Evolutionary conservation across 805 yeast species (phyloP), one percentile per base, ranked within the genome.

Genomic region (Kazachstania psychrophila): DNA sequence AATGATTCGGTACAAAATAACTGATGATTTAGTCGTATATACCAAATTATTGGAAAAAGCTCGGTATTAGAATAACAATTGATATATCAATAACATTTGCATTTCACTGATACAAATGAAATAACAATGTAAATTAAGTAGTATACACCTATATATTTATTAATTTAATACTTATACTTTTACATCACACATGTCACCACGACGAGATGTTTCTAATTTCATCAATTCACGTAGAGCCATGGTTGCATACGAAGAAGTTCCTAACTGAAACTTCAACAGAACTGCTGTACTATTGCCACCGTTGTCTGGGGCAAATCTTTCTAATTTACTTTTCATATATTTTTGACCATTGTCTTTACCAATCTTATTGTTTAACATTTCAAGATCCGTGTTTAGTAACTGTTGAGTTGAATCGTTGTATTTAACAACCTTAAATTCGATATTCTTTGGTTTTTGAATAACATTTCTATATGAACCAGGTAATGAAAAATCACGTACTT

Each of bases 151-250:
- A 26, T 24, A 14, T 11, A 33, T 12, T 25, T 25, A 12, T 13
- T 10, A 23, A n/a, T n/a, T n/a, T n/a, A n/a, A n/a, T n/a, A 7
- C 11, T 18, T 20, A 29, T 4, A 49, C 42, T 40, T 51, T 60
- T 7, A 67, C 70, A 43, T 64, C 64, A 42, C 70, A 66, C 60
- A 64, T 59, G 29, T 68, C 72, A 42, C 72, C 70, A 43, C 69
- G 65, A 48, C 72, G 68, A 19, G 77, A 68, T 3, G 88, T 79
- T 46, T 80, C 89, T 23, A 75, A 71, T 55, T 77, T 81, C 83
- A 88, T 77, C 34, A 85, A 73, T 58, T 92, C 97, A 54, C 98
- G 73, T 34, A 92, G 62, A 1, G 95, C 95, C 98, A 92, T 94
- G 0, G 99, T 92, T 2, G 99, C 99, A 58, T 92, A 92, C 6